phyloP scores from a whole-genome alignment of 352 stramenopile genomes.

The Albugo laibachii region DNA sequence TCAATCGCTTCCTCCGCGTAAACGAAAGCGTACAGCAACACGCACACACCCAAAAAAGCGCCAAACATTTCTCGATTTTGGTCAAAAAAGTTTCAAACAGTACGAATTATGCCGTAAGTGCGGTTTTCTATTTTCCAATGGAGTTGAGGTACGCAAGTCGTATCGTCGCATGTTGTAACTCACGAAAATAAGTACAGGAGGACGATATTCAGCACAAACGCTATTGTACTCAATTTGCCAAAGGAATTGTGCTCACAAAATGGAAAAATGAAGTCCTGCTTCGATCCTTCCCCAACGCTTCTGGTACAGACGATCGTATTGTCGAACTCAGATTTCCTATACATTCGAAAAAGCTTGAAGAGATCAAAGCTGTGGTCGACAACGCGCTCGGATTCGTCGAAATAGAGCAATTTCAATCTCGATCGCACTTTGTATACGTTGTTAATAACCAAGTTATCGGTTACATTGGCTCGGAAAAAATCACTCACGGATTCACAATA shows the following conservation, averaged over 20 bases:
- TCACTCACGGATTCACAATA: conserved; percentile 16
- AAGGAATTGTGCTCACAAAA: conserved; percentile 28
- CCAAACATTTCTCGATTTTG: conserved; percentile 58
- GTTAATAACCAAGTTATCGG: conserved; percentile 33
- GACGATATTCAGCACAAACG: conserved; percentile 48
- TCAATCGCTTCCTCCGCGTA: too few species aligned
- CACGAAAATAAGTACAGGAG: conserved; percentile 16
- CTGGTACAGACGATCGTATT: conserved; percentile 14
- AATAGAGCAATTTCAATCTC: conserved; percentile 21
- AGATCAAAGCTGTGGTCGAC: conserved; percentile 49
- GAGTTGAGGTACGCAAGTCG: conserved; percentile 10
- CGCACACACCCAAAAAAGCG: conserved; percentile 7
- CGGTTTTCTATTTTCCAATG: conserved; percentile 46
- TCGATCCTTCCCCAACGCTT: conserved; percentile 16
- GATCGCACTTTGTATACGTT: conserved; percentile 40
- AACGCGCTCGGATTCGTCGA: conserved; percentile 45
- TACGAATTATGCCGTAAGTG: conserved; percentile 35
- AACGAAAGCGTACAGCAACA: too few species aligned
- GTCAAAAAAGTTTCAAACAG: conserved; percentile 46
- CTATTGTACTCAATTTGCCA: conserved; percentile 25
- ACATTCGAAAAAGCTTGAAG: conserved; percentile 49
- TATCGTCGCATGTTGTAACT: too few species aligned
- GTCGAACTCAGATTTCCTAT: conserved; percentile 33
- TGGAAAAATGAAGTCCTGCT: conserved; percentile 48
- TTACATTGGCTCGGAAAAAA: conserved; percentile 31